Conservation (phyloP, 352 stramenopile genomes). For the Phytophthora tentaculata region DNA sequence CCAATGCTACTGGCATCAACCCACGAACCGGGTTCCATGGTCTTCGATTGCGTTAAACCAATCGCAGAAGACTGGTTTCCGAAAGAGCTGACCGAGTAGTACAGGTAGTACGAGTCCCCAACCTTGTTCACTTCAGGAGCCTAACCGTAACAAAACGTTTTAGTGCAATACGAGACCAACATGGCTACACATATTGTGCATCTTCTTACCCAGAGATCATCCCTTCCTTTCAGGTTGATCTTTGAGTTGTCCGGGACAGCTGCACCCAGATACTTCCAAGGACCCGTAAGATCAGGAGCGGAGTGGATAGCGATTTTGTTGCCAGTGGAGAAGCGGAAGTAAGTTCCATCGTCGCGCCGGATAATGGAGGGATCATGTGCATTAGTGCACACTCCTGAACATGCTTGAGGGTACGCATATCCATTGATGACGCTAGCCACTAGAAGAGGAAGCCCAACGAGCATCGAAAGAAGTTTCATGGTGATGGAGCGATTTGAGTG, state of each 20-base stretch:
- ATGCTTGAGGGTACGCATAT: slow-evolving; percentile 32
- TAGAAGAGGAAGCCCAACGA: slow-evolving; percentile 18
- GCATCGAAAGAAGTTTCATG: slow-evolving; percentile 24
- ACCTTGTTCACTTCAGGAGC: slow-evolving; percentile 55
- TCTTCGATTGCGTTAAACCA: slow-evolving; percentile 48
- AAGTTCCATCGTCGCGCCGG: slow-evolving; percentile 53
- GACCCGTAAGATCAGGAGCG: slow-evolving; percentile 42
- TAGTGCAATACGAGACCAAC: neutral
- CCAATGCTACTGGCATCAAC: slow-evolving; percentile 41
- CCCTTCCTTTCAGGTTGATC: slow-evolving; percentile 52
- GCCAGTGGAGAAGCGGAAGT: slow-evolving; percentile 68
- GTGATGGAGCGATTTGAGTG: neutral
- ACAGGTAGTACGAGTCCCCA: slow-evolving; percentile 59
- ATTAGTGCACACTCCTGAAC: slow-evolving; percentile 42
- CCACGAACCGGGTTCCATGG: slow-evolving; percentile 53
- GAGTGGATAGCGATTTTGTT: slow-evolving; percentile 60
- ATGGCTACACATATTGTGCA: neutral
- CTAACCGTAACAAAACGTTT: slow-evolving; percentile 16
- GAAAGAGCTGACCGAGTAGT: slow-evolving; percentile 65
- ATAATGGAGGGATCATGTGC: slow-evolving; percentile 62
- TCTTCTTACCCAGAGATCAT: slow-evolving; percentile 48
- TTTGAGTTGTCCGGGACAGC: slow-evolving; percentile 46
- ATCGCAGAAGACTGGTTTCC: slow-evolving; percentile 54
- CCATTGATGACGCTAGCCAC: slow-evolving; percentile 19
- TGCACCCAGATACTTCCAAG: slow-evolving; percentile 55